These are phyloP conservation scores for Teunomyces cretensis DNA, from an alignment of 805 yeast species.

Conservation along the genomic window DNA sequence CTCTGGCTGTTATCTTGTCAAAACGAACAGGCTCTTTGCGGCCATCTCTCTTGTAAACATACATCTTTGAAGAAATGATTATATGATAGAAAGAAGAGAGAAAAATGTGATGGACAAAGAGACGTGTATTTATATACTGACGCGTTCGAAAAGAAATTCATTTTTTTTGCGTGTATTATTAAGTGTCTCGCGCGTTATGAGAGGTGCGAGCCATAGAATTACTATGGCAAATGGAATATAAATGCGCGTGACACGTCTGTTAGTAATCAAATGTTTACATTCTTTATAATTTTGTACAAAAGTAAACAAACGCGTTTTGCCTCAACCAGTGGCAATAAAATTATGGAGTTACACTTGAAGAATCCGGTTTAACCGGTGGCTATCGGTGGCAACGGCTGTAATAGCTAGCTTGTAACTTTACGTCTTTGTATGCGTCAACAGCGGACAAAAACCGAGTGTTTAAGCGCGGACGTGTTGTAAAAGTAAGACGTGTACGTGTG, in stretches of 20 bases:
- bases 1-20: slow-evolving; percentile 91
- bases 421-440: no score
- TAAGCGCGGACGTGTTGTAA: no score
- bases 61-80: slow-evolving; percentile 47
- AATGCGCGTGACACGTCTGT: slow-evolving; percentile 4
- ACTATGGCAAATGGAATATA: background rate
- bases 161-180: background rate
- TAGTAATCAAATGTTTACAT: slow-evolving; percentile 4
- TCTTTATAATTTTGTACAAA: background rate
- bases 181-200: background rate
- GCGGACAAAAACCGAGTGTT: no score
- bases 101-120: background rate
- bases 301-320: slow-evolving; percentile 1
- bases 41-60: slow-evolving; percentile 89
- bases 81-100: background rate
- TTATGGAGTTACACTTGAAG: no score
- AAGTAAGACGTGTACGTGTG: background rate
- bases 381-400: no score
- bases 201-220: background rate
- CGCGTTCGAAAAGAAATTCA: slow-evolving; percentile 5
- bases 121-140: slow-evolving; percentile 5
- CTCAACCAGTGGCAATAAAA: background rate
- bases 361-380: no score
- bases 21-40: slow-evolving; percentile 92
- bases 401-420: no score